Base-by-base conservation (phyloP, 441 rosid genomes). In the Erodium texanum region DNA sequence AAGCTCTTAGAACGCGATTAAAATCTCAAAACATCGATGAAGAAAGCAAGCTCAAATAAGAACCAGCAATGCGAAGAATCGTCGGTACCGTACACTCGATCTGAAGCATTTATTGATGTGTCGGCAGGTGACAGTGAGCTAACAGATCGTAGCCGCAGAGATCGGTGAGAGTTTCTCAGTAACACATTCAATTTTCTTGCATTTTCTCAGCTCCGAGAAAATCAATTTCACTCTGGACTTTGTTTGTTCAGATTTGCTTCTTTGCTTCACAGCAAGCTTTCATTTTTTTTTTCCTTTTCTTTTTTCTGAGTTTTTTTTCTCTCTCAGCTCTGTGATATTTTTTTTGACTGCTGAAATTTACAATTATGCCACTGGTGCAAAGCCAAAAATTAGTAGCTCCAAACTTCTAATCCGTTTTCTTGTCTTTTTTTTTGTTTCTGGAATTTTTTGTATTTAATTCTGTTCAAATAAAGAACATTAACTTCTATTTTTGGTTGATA, bases 221-320 rank as follows among this genome's bases (percentile, higher is more conserved):
- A 20, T 56, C 22, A 56, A 56, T 16, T 56, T 16, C 20, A 20
- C 24, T n/a, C 12, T 54, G 19, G 16, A 0, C 5, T 16, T 2
- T 20, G 15, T 41, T 10, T 41, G 15, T 41, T 41, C 48, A 41
- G 62, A 20, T 56, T 56, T 56, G 62, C 62, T 56, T 8, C 24
- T 56, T 56, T 56, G 62, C 62, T 56, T 8, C 24, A 56, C 62
- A 56, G 62, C 62, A 56, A 56, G 62, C 62, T 56, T 41, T 41
- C 38, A 34, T 34, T 34, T 34, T 41, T 9, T 41, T 41, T 9
- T 41, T 1, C 15, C 3, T 9, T 41, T 12, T 38, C 14, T 3
- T 1, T 32, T 32, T 32, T 32, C 36, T 32, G 6, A 32, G 36
- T 32, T 32, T 41, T 5, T 41, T 32, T 32, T 41, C 1, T 41